Conservation (phyloP, 192 early-diverging fungal species). For the Gryganskiella cystojenkinii region DNA sequence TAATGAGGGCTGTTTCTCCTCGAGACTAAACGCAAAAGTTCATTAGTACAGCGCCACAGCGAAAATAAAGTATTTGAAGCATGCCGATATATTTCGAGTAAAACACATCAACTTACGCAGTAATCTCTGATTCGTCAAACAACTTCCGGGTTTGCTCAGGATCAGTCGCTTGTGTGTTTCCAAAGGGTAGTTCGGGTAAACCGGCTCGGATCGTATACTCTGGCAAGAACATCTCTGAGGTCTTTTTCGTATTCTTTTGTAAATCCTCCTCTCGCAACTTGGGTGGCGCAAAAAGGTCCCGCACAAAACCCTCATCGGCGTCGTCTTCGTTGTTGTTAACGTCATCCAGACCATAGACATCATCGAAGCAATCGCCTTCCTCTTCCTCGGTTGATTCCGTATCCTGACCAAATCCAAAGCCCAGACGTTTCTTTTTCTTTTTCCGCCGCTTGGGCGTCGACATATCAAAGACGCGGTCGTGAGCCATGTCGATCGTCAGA, state of each 20-base stretch:
- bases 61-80: too few relatives aligned
- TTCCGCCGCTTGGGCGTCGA: conserved; percentile 19
- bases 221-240: conserved; percentile 56
- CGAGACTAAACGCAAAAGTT: conserved; percentile 7
- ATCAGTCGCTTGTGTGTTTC: conserved; percentile 17
- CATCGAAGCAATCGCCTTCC: conserved; percentile 41
- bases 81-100: too few relatives aligned
- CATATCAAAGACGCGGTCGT: conserved; percentile 44
- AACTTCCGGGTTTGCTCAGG: conserved; percentile 25
- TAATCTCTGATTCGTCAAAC: conserved; percentile 46
- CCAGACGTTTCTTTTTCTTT: conserved; percentile 27
- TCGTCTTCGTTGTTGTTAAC: conserved; percentile 44
- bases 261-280: conserved; percentile 28
- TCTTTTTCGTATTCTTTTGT: conserved; percentile 45
- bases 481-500: conserved; percentile 53
- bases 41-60: too few relatives aligned
- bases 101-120: conserved; percentile 25
- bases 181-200: conserved; percentile 52
- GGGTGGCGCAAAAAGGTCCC: conserved; percentile 47
- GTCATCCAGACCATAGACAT: conserved; percentile 44
- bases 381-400: conserved; percentile 9
- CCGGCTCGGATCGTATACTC: conserved; percentile 61
- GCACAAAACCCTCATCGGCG: conserved; percentile 49
- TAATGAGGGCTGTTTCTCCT: conserved; percentile 44
- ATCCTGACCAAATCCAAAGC: conserved; percentile 10